These are phyloP conservation scores for Teunomyces funiuensis DNA, from an alignment of 805 yeast genomes.

Conservation along the genomic window DNA sequence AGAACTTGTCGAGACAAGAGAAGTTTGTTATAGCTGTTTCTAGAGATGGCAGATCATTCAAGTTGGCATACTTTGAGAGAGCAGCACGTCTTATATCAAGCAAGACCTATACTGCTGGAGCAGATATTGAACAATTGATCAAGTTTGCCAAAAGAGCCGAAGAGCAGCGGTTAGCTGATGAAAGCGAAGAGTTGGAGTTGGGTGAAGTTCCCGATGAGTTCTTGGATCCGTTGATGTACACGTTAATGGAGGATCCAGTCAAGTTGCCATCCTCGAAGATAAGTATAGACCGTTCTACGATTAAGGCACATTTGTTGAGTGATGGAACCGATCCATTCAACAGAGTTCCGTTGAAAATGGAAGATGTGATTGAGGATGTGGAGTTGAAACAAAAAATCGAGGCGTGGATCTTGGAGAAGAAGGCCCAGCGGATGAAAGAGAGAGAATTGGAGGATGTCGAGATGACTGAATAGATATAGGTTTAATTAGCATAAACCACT, in stretches of 20 bases:
- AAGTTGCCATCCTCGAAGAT: constrained; percentile 85
- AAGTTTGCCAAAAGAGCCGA: constrained; percentile 69
- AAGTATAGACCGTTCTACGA: constrained; percentile 84
- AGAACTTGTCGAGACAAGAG: constrained; percentile 62
- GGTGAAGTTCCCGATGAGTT: constrained; percentile 97
- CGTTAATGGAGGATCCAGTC: constrained; percentile 95
- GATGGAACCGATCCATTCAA: constrained; percentile 98
- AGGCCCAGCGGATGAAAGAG: constrained; percentile 17
- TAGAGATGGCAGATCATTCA: constrained; percentile 88
- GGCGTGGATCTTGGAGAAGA: constrained; percentile 52
- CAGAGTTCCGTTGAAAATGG: constrained; percentile 84
- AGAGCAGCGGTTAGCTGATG: constrained; percentile 56
- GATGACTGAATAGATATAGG: constrained; percentile 16
- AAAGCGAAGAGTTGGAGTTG: constrained; percentile 79
- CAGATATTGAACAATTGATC: constrained; percentile 49
- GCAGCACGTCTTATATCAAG: constrained; percentile 66
- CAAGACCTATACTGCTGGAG: constrained; percentile 49
- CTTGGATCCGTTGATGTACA: constrained; percentile 94
- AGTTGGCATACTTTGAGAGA: constrained; percentile 60
- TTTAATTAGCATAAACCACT: not conserved
- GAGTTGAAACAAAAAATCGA: constrained; percentile 64
- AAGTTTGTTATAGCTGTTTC: constrained; percentile 80
- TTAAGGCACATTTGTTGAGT: constrained; percentile 88
- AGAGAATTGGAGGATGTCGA: constrained; percentile 16
- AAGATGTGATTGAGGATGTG: constrained; percentile 78